Evolutionary conservation across 805 yeast species (phyloP), one percentile per base, ranked within the genome.

Genomic region (Isabelozyma heimii): DNA sequence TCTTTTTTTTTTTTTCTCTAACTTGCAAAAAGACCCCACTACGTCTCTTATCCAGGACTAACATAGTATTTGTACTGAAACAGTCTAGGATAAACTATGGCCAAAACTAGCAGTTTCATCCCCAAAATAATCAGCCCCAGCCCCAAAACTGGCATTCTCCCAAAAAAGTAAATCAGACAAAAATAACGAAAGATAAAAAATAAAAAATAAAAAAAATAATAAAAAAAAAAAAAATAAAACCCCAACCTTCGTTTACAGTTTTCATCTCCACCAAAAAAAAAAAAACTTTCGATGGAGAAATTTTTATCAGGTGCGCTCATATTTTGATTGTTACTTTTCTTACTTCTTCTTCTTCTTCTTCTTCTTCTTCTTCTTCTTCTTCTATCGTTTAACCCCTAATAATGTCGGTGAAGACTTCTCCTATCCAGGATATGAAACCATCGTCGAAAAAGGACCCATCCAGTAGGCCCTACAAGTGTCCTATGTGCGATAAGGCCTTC

Each of bases 401-500:
- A n/a, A 37, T 37, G 40, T 37, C 40, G 17, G 40, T 37, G 17
- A 37, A 37, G 16, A 37, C 40, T 5, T 37, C 40, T 8, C 40
- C 40, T 14, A n/a, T 15, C 14, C 40, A 37, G 40, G 40, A 37
- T 13, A 37, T 15, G 15, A 37, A 37, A 37, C 16, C 42, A 20
- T 14, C 40, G 15, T 14, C 40, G 15, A 57, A 56, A 46, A 63
- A 61, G 52, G 68, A 65, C 44, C 63, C 66, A 12, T 46, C 57
- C 12, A 54, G 65, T 8, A 64, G 84, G 51, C 91, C 91, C 1
- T 86, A 84, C 66, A 82, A 84, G 52, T 86, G 92, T 61, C 85
- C 90, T 4, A 75, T 84, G 60, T 86, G 92, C 62, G 81, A 80
- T 38, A 83, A 86, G 64, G 89, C 89, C 0, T 86, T 86, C 61